Evolutionary conservation across 106 monocot genomes (phyloP), one percentile per base, ranked within the genome.

Genomic region (Hemerocallis citrina): DNA sequence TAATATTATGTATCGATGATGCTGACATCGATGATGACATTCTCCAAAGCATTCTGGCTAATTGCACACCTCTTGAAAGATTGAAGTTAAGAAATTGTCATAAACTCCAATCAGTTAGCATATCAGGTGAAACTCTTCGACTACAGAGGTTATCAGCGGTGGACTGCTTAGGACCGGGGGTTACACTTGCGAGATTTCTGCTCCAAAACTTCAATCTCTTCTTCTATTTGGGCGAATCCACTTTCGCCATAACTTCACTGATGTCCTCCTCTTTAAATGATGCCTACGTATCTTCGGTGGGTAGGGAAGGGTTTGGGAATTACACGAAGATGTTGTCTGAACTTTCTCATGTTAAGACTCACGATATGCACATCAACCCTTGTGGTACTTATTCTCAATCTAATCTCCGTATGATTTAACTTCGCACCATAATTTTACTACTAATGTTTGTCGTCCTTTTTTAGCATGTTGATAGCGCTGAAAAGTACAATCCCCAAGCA

Each of bases 331-430:
- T 73, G 29, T 37, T 82, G 41, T 50, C 45, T 14, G 61, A 63
- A 34, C 24, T 82, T n/a, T n/a, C 55, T 4, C 72, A 82, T 36
- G 77, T 82, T 14, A 68, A 69, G 59, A 38, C 73, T 82, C 7
- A 82, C 76, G n/a, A 0, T 50, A 36, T 50, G 49, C 22, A 21
- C 49, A 28, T n/a, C 8, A 25, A 52, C 51, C 52, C 52, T 35
- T 52, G 11, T 1, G 50, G 50, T 50, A 50, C 21, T n/a, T 5
- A 11, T 25, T 27, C 50, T 25, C 8, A n/a, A n/a, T n/a, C n/a
- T n/a, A n/a, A n/a, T n/a, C n/a, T n/a, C n/a, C n/a, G n/a, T n/a
- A n/a, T n/a, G n/a, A n/a, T n/a, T n/a, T n/a, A n/a, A n/a, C n/a
- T n/a, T n/a, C n/a, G n/a, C n/a, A n/a, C n/a, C n/a, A n/a, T n/a